Evolutionary conservation across 257 asterid species (phyloP).

Genomic region (Knoxia roxburghii): DNA sequence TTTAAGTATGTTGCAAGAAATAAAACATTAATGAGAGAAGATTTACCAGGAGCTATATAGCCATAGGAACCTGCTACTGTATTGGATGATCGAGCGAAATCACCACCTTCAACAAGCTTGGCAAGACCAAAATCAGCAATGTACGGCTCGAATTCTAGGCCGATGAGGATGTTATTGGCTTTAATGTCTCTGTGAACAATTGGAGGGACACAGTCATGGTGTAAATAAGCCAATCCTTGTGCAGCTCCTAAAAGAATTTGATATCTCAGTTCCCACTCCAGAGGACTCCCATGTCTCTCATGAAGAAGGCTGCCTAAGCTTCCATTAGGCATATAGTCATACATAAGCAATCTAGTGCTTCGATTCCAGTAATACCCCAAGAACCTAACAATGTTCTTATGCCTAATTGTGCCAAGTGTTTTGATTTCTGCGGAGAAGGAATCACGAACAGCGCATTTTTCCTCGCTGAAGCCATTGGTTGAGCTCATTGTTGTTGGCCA

Average conservation of each 20-base stretch:
- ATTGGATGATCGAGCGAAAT: constrained; percentile 38
- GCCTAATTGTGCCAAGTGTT: constrained; percentile 41
- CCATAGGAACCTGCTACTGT: constrained; percentile 49
- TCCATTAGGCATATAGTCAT: constrained; percentile 48
- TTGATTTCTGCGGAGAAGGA: constrained; percentile 42
- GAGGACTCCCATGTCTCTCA: constrained; percentile 31
- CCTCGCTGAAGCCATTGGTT: constrained; percentile 21
- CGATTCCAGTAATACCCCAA: constrained; percentile 44
- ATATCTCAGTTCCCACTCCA: constrained; percentile 42
- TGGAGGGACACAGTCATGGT: constrained; percentile 50
- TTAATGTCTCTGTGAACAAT: constrained; percentile 48
- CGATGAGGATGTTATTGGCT: constrained; percentile 48
- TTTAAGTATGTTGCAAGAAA: not conserved
- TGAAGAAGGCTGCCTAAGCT: constrained; percentile 44
- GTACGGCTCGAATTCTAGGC: constrained; percentile 43
- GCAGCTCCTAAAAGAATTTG: constrained; percentile 42
- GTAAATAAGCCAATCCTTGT: constrained; percentile 38
- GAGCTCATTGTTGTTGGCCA: constrained; percentile 32
- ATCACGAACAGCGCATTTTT: constrained; percentile 31
- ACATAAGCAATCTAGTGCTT: constrained; percentile 38
- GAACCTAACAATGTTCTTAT: constrained; percentile 44
- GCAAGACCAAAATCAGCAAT: constrained; percentile 52
- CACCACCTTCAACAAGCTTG: constrained; percentile 41
- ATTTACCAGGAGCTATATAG: constrained; percentile 45
- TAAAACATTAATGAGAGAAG: not conserved